These are phyloP conservation scores for Lactifluus subvellereus DNA, from an alignment of 768 basidiomycete species.

Conservation along the genomic window DNA sequence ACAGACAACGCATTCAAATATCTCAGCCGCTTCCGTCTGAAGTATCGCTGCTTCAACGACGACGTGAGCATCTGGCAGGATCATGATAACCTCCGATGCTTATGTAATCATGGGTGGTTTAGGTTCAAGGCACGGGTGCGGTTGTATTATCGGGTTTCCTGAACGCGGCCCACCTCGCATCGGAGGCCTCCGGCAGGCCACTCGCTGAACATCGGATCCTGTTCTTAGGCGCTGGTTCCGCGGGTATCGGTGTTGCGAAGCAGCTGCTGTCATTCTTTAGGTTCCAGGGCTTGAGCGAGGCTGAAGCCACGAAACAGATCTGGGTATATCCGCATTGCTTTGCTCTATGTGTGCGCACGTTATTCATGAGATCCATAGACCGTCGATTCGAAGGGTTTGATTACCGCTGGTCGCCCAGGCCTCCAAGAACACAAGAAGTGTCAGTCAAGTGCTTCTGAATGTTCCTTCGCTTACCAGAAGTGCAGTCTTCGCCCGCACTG, in stretches of 20 bases:
- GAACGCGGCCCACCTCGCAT: slow-evolving; percentile 79
- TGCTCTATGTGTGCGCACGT: background rate
- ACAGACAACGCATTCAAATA: slow-evolving; percentile 89
- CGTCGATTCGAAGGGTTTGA: slow-evolving; percentile 82
- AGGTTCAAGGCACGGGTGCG: slow-evolving; percentile 61
- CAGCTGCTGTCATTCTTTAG: slow-evolving; percentile 89
- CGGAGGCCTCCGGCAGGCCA: slow-evolving; percentile 58
- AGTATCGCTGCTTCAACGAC: slow-evolving; percentile 83
- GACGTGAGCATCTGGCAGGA: slow-evolving; percentile 52
- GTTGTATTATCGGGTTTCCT: slow-evolving; percentile 88
- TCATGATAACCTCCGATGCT: background rate
- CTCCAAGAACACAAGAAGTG: slow-evolving; percentile 84
- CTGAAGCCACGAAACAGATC: slow-evolving; percentile 72
- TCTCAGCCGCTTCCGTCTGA: slow-evolving; percentile 65
- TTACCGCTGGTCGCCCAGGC: slow-evolving; percentile 64
- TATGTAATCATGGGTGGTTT: background rate
- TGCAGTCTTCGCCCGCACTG: slow-evolving; percentile 73
- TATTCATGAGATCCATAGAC: slow-evolving; percentile 11
- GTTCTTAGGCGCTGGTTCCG: slow-evolving; percentile 90
- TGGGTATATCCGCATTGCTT: slow-evolving; percentile 42
- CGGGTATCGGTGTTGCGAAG: slow-evolving; percentile 88
- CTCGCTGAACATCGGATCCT: slow-evolving; percentile 76
- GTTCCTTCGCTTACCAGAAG: slow-evolving; percentile 5
- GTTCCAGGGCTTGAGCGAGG: slow-evolving; percentile 63
- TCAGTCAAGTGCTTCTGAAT: slow-evolving; percentile 30